Percentiles rank a stretch among this genome's conserved stretches.
Evolutionary conservation across 345 rosid genomes (phyloP).

Genomic region (Arabidopsis suecica): DNA sequence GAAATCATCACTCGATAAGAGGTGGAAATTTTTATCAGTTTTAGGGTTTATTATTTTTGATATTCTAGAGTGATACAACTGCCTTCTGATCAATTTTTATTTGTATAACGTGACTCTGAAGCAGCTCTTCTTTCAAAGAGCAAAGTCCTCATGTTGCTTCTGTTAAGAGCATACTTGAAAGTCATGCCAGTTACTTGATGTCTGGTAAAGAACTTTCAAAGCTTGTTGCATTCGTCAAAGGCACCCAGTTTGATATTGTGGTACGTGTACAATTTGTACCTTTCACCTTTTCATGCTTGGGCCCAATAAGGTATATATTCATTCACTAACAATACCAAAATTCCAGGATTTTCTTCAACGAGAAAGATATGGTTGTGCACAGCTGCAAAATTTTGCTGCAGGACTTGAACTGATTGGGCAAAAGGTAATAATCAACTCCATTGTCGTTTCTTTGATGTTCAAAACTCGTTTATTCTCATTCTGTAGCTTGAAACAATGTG

Average conservation of each 20-base stretch:
- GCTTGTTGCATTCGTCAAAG: slow-evolving; percentile 98
- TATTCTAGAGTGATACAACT: slow-evolving; percentile 2
- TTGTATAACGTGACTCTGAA: slow-evolving; percentile 29
- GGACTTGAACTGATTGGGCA: slow-evolving; percentile 90
- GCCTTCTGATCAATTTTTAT: slow-evolving; percentile 16
- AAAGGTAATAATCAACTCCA: slow-evolving; percentile 54
- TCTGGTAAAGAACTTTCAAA: slow-evolving; percentile 96
- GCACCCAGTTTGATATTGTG: slow-evolving; percentile 99
- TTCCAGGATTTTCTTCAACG: slow-evolving; percentile 94
- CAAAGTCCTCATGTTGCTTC: slow-evolving; percentile 89
- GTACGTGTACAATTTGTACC: slow-evolving; percentile 52
- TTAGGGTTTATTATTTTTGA: background rate
- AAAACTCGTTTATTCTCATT: background rate
- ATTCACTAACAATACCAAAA: slow-evolving; percentile 14
- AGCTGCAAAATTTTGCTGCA: slow-evolving; percentile 87
- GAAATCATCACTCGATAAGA: slow-evolving; percentile 75
- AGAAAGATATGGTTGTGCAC: slow-evolving; percentile 85
- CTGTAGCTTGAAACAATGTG: background rate
- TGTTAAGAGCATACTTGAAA: slow-evolving; percentile 88
- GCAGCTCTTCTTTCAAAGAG: slow-evolving; percentile 80
- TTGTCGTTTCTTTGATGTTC: slow-evolving; percentile 6
- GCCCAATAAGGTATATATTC: slow-evolving; percentile 18
- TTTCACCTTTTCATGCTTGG: slow-evolving; percentile 17
- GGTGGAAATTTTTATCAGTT: slow-evolving; percentile 37
- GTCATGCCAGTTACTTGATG: slow-evolving; percentile 97